Conservation (phyloP, 768 basidiomycete species). For the Kwoniella sp. region DNA sequence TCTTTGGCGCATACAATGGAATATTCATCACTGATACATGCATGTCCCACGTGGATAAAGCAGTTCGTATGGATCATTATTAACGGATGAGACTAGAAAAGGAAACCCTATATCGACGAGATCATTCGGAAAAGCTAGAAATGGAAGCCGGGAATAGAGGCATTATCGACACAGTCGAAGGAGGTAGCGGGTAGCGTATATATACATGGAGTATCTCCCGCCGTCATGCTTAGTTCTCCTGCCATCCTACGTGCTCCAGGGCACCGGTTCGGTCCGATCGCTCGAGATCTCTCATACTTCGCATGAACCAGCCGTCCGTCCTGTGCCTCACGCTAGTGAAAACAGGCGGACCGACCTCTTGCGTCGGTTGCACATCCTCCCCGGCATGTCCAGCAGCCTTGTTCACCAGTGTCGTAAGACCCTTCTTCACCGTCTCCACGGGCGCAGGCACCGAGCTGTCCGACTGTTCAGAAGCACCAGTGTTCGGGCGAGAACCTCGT, state of each 20-base stretch:
- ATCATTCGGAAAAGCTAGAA: background rate
- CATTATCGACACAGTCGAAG: background rate
- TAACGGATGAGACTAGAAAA: background rate
- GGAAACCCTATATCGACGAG: background rate
- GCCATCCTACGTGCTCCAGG: slow-evolving; percentile 21
- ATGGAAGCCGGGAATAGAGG: background rate
- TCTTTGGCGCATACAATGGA: no score
- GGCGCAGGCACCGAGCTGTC: slow-evolving; percentile 13
- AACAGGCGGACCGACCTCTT: slow-evolving; percentile 23
- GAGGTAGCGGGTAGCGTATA: background rate
- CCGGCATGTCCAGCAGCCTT: slow-evolving; percentile 22
- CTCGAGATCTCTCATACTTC: slow-evolving; percentile 39
- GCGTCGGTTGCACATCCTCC: slow-evolving; percentile 6
- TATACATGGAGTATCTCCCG: background rate
- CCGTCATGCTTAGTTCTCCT: slow-evolving; percentile 8
- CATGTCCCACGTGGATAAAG: background rate
- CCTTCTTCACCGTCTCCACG: slow-evolving; percentile 25
- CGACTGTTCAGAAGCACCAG: slow-evolving; percentile 20
- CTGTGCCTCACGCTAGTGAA: slow-evolving; percentile 21
- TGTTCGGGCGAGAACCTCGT: slow-evolving; percentile 20
- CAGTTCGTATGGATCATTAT: background rate
- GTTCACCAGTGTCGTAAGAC: slow-evolving; percentile 24
- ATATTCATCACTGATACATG: background rate
- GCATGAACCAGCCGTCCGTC: slow-evolving; percentile 38
- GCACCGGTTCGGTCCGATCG: slow-evolving; percentile 24